Evolutionary conservation across 2,329 filamentous ascomycete species (phyloP).

Genomic region (Diaporthe caulivora): DNA sequence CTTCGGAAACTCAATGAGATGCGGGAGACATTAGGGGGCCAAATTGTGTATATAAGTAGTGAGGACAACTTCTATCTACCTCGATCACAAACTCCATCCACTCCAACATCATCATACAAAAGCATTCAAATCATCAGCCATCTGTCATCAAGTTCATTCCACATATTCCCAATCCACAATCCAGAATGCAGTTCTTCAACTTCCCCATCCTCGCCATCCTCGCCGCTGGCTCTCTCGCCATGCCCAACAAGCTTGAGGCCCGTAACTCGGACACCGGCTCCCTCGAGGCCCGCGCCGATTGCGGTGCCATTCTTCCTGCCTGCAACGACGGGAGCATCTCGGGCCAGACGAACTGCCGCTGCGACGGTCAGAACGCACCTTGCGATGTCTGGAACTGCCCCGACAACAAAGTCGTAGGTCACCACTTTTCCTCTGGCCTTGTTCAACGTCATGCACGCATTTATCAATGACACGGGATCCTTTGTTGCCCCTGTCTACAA

Average conservation of each 20-base stretch:
- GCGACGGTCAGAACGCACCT: conserved; percentile 39
- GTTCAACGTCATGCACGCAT: fast-evolving
- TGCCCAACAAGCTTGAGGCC: neutral
- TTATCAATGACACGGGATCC: neutral
- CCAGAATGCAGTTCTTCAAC: conserved; percentile 25
- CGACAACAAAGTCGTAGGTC: neutral
- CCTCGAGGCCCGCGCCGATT: conserved; percentile 33
- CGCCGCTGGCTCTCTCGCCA: conserved; percentile 13
- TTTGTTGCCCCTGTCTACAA: fast-evolving
- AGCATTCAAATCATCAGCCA: neutral
- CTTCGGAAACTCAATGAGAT: neutral
- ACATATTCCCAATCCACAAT: neutral
- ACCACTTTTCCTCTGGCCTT: neutral
- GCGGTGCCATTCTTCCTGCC: conserved; percentile 40
- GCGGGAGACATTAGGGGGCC: neutral
- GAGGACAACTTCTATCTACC: neutral
- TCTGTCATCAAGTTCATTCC: neutral
- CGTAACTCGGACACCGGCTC: neutral
- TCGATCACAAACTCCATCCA: neutral
- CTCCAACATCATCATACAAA: neutral
- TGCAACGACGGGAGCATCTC: conserved; percentile 41
- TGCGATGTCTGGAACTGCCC: conserved; percentile 22
- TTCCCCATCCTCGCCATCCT: neutral
- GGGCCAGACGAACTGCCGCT: conserved; percentile 44
- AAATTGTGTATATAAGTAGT: neutral